These are phyloP conservation scores for Sindora glabra DNA, from an alignment of 306 rosid species.

Conservation along the genomic window DNA sequence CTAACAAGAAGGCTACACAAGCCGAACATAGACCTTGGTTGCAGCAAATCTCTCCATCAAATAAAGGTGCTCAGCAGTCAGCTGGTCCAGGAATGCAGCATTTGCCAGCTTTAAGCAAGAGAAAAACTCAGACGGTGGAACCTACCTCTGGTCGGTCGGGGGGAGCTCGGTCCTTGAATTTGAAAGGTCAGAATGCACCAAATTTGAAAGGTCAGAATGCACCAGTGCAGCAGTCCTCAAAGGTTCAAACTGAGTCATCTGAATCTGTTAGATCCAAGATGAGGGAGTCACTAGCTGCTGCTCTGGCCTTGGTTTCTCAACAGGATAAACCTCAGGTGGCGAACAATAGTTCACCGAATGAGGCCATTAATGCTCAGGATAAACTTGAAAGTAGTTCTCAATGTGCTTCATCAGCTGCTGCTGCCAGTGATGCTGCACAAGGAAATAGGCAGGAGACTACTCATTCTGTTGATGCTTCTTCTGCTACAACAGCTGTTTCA, in stretches of 20 bases:
- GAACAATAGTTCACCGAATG: background rate
- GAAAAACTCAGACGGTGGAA: constrained; percentile 51
- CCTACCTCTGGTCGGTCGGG: constrained; percentile 42
- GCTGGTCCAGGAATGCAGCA: constrained; percentile 30
- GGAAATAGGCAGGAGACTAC: constrained; percentile 22
- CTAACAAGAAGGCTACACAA: constrained; percentile 40
- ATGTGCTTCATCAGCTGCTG: constrained; percentile 2
- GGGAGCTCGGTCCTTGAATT: constrained; percentile 44
- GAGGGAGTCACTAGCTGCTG: constrained; percentile 83
- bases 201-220: too few relatives aligned
- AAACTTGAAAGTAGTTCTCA: constrained; percentile 28
- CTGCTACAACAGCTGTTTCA: constrained; percentile 18
- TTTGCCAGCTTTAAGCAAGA: constrained; percentile 36
- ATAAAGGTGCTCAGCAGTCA: constrained; percentile 30
- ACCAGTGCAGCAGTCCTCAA: constrained; percentile 39
- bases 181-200: too few relatives aligned
- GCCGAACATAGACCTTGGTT: constrained; percentile 68
- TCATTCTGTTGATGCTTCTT: constrained; percentile 25
- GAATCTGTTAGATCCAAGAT: constrained; percentile 89
- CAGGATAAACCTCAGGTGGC: constrained; percentile 26
- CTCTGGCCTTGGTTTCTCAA: constrained; percentile 65
- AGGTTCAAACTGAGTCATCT: constrained; percentile 54
- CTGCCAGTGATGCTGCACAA: constrained; percentile 15
- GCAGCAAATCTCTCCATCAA: constrained; percentile 45
- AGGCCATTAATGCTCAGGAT: constrained; percentile 1